These are phyloP conservation scores for Cryptococcus floricola DNA, from an alignment of 1,284 basidiomycete genomes.

Conservation along the genomic window DNA sequence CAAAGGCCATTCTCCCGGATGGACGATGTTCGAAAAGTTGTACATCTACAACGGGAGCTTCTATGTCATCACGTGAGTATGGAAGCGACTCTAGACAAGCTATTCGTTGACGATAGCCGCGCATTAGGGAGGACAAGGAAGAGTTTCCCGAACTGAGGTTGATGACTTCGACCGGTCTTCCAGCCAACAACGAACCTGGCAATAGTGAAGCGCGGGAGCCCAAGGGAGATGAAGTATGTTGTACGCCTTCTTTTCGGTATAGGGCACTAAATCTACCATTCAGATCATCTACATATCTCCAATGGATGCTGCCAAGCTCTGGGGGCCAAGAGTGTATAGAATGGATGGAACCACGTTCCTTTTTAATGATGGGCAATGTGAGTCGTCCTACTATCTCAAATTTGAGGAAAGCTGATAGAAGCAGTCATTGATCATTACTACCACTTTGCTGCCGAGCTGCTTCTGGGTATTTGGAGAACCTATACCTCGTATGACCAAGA, in stretches of 20 bases:
- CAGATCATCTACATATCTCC: constrained; percentile 55
- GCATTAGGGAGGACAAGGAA: constrained; percentile 21
- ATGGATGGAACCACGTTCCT: constrained; percentile 64
- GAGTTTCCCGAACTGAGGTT: constrained; percentile 61
- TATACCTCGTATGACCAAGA: constrained; percentile 53
- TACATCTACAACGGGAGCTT: constrained; percentile 75
- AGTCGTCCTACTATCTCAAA: constrained; percentile 10
- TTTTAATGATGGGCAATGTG: constrained; percentile 49
- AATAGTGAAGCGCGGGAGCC: constrained; percentile 65
- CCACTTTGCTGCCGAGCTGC: constrained; percentile 72
- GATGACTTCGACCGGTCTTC: constrained; percentile 66
- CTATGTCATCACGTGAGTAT: constrained; percentile 57
- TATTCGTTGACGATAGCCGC: neutral
- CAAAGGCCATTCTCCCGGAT: constrained; percentile 42
- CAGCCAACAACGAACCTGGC: constrained; percentile 59
- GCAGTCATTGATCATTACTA: constrained; percentile 70
- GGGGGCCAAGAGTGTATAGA: constrained; percentile 63
- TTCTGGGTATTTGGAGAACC: constrained; percentile 68
- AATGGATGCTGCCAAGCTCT: constrained; percentile 59
- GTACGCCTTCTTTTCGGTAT: neutral
- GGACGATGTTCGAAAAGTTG: constrained; percentile 45
- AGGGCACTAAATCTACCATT: neutral
- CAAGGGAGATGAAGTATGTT: constrained; percentile 58
- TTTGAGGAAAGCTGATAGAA: constrained; percentile 17
- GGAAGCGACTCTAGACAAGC: neutral